Conservation (phyloP, 73 alveolate genomes). For the Paramecium pentaurelia region DNA sequence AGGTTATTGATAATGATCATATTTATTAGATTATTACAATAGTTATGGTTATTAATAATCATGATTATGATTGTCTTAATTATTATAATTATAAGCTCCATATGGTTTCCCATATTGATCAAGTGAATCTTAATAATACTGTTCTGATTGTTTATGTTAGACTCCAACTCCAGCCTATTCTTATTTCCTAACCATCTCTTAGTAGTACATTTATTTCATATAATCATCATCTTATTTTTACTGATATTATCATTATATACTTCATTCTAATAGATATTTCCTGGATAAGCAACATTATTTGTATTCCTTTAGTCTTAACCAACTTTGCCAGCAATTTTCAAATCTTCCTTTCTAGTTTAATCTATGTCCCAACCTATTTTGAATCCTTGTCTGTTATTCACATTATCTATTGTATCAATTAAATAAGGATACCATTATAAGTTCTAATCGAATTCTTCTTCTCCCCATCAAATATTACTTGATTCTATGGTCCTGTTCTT, state of each 20-base stretch:
- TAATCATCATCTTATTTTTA: conserved; percentile 30
- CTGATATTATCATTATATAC: neutral
- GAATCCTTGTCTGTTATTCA: conserved; percentile 28
- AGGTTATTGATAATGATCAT: neutral
- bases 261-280: neutral
- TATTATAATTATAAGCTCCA: neutral
- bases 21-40: neutral
- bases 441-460: conserved; percentile 30
- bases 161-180: neutral
- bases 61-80: neutral
- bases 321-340: conserved; percentile 7
- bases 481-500: conserved; percentile 34
- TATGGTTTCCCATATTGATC: neutral
- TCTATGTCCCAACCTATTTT: conserved; percentile 41
- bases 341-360: conserved; percentile 20
- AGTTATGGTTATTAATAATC: neutral
- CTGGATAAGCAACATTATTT: neutral
- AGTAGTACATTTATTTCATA: neutral
- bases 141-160: neutral
- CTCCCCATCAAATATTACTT: conserved; percentile 25
- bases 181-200: neutral
- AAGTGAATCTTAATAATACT: neutral
- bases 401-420: neutral
- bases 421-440: neutral
- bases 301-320: neutral